Evolutionary conservation across 225 moss, liverwort and hornwort genomes (phyloP), one percentile per base, ranked within the genome.

Genomic region (Pseudoscleropodium purum): DNA sequence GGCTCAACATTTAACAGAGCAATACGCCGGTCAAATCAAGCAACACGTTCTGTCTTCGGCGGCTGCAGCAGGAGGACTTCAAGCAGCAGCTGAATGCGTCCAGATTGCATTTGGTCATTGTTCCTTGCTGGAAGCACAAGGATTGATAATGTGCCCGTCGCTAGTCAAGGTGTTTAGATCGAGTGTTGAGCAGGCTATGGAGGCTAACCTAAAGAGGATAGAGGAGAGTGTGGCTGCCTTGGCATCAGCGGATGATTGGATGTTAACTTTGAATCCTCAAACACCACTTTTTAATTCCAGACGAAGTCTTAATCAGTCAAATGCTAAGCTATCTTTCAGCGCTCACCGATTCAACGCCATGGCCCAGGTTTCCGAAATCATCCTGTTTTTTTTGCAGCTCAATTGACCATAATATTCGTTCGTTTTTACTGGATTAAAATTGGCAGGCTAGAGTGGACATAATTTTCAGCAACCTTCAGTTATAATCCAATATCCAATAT

Each of bases 41-140:
- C 92, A 93, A 61, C 94, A 97, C 84, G 95, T 98, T 56, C 78
- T 96, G 61, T 97, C 98, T 54, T 94, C 93, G 23, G 96, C 96
- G 72, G 96, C 98, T 45, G 96, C 98, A 51, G 95, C 97, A 60
- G 96, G 97, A 52, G 95, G 95, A 61, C 95, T 99, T 61, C 90
- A 94, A 90, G 96, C 95, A 75, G 95, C 98, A 70, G 95, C 95
- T 54, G 96, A 95, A 75, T 99, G 97, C 88, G 95, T 99, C 36
- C 94, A 97, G 88, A 99, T 99, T 91, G 97, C 98, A 37, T 94
- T 99, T 51, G 96, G 94, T 75, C 93, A 99, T 82, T 97, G 98
- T 87, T 91, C 94, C 19, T 90, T 99, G 88, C 86, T 99, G 64
- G 98, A 97, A 89, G 96, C 94, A 13, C 95, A 96, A 89, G 98